phyloP scores from a whole-genome alignment of 2,329 filamentous ascomycete species.

The Incumbomyces delicatus region DNA sequence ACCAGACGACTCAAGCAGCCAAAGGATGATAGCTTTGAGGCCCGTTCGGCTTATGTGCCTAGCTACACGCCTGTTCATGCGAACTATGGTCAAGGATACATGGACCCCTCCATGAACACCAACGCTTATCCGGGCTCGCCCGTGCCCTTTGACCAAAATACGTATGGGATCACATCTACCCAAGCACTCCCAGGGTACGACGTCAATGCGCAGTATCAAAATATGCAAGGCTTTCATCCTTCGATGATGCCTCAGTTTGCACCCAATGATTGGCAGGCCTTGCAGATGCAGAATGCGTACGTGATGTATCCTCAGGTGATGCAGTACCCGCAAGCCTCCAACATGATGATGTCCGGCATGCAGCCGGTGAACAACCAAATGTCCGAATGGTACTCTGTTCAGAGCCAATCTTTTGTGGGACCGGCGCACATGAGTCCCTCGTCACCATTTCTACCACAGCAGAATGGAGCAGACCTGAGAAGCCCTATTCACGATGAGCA shows the following conservation, averaged over 20 bases:
- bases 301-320: constrained; percentile 24
- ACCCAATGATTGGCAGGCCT: constrained; percentile 1
- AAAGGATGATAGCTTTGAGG: constrained; percentile 58
- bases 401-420: constrained; percentile 2
- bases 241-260: not conserved
- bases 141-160: constrained; percentile 10
- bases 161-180: constrained; percentile 17
- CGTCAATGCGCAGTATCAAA: constrained; percentile 7
- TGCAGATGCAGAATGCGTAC: constrained; percentile 15
- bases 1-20: constrained; percentile 56
- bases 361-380: constrained; percentile 1
- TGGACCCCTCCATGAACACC: not conserved
- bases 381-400: constrained; percentile 3
- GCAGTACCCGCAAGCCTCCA: constrained; percentile 23
- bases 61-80: constrained; percentile 33
- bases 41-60: constrained; percentile 46
- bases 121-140: constrained; percentile 10
- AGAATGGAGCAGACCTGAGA: constrained; percentile 65
- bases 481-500: constrained; percentile 62
- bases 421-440: not conserved
- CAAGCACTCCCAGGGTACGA: constrained; percentile 18
- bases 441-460: constrained; percentile 21
- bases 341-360: not conserved
- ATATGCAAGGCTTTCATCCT: constrained; percentile 2
- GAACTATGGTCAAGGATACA: constrained; percentile 11